These are phyloP conservation scores for Tuber microsphaerosporum DNA, from an alignment of 495 filamentous ascomycete genomes.

Conservation along the genomic window DNA sequence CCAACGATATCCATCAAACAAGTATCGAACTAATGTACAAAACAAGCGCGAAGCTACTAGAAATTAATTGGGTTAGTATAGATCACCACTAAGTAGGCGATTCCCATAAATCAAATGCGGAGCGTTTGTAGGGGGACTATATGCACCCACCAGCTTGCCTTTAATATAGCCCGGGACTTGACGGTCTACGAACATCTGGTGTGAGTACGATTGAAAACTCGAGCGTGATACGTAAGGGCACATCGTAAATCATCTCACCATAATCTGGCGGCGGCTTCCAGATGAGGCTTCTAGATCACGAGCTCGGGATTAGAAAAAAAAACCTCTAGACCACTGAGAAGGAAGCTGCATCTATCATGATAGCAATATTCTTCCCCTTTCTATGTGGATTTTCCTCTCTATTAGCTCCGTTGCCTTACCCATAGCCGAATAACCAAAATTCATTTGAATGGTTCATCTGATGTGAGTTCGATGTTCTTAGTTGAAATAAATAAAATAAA, in stretches of 20 bases:
- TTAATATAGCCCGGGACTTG: conserved; percentile 82
- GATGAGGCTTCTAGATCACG: conserved; percentile 68
- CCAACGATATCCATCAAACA: not conserved
- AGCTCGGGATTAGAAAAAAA: conserved; percentile 27
- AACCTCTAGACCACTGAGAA: conserved; percentile 4
- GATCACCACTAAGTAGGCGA: not conserved
- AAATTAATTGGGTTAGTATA: not conserved
- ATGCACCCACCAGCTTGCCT: conserved; percentile 14
- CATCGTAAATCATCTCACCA: conserved; percentile 52
- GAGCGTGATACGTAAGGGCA: conserved; percentile 1
- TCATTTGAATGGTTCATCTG: conserved; percentile 46
- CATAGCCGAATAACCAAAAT: conserved; percentile 89
- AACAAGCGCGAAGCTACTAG: not conserved
- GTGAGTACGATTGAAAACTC: conserved; percentile 16
- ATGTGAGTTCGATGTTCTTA: conserved; percentile 2
- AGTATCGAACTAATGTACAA: not conserved
- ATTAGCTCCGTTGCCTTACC: conserved; percentile 50
- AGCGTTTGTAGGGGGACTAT: not conserved
- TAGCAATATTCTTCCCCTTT: not conserved
- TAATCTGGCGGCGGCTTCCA: conserved; percentile 98
- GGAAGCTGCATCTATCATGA: conserved; percentile 18
- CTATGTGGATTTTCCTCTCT: not conserved
- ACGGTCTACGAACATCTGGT: conserved; percentile 52
- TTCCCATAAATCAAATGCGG: not conserved
- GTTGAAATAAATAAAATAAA: conserved; percentile 10